A percentile compares a stretch with the other conserved stretches of the same genome.
phyloP scores from a whole-genome alignment of 2,329 filamentous ascomycete genomes.

The Hymenoscyphus fructigenus region DNA sequence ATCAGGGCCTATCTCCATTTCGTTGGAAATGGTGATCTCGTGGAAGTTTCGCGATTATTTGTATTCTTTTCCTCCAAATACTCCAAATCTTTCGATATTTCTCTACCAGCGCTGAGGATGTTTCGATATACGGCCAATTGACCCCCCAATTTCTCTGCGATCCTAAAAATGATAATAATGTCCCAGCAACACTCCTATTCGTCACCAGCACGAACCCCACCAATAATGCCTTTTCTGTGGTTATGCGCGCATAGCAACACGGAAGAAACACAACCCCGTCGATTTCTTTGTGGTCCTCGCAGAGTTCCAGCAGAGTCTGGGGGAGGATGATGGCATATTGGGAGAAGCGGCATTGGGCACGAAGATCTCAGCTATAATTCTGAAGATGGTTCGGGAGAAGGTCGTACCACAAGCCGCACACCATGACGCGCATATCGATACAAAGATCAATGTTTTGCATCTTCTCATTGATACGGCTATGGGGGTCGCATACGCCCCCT shows the following conservation, averaged over 20 bases:
- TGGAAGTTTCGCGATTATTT: no score
- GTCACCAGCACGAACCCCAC: not conserved
- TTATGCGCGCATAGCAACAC: constrained; percentile 16
- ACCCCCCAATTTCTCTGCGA: not conserved
- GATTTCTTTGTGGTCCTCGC: not conserved
- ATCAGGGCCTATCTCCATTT: no score
- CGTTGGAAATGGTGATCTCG: no score
- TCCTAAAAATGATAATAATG: not conserved
- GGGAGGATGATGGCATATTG: not conserved
- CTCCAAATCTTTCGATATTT: no score
- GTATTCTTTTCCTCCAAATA: no score
- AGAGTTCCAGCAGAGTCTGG: constrained; percentile 4
- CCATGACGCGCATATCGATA: not conserved
- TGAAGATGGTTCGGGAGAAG: not conserved
- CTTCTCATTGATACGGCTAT: constrained; percentile 17
- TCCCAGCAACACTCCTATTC: constrained; percentile 7
- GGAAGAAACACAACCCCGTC: not conserved
- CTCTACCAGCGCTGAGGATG: not conserved
- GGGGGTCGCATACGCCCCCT: constrained; percentile 13
- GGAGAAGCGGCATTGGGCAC: constrained; percentile 7
- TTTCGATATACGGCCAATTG: not conserved
- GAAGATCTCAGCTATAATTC: constrained; percentile 5
- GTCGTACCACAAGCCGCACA: not conserved
- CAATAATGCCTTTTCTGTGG: constrained; percentile 14
- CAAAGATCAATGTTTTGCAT: constrained; percentile 19